Percentiles rank a stretch among this genome's conserved stretches.
phyloP scores from a whole-genome alignment of 2,329 filamentous ascomycete genomes.

The Hymenoscyphus albidus region DNA sequence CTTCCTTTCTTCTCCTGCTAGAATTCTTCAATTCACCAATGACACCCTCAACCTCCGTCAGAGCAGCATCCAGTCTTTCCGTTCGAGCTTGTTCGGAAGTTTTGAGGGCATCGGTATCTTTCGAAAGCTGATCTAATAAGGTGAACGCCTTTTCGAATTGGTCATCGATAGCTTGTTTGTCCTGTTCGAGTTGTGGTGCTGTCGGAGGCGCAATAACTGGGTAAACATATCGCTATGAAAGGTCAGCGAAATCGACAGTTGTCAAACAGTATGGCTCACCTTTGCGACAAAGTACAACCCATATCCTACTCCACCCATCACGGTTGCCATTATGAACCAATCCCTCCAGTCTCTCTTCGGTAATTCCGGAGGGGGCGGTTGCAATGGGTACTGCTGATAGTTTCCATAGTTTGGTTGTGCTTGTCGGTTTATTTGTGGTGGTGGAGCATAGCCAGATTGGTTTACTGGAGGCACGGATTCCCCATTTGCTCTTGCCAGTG shows the following conservation, averaged over 20 bases:
- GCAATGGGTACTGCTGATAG: slow-evolving; percentile 54
- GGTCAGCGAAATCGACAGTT: slow-evolving; percentile 24
- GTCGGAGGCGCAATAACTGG: slow-evolving; percentile 92
- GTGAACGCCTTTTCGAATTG: slow-evolving; percentile 90
- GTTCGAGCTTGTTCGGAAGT: slow-evolving; percentile 80
- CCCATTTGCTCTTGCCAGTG: slow-evolving; percentile 71
- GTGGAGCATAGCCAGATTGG: slow-evolving; percentile 40
- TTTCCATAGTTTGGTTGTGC: slow-evolving; percentile 45
- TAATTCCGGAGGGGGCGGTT: slow-evolving; percentile 52
- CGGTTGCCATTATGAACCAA: slow-evolving; percentile 99
- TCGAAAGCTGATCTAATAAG: slow-evolving; percentile 84
- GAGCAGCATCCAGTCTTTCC: slow-evolving; percentile 73
- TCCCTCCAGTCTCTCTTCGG: slow-evolving; percentile 93
- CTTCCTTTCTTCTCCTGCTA: slow-evolving; percentile 78
- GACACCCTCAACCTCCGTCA: slow-evolving; percentile 80
- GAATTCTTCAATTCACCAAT: slow-evolving; percentile 77
- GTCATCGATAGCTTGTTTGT: slow-evolving; percentile 89
- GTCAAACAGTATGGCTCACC: slow-evolving; percentile 44
- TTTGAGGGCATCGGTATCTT: slow-evolving; percentile 87
- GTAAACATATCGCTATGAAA: slow-evolving; percentile 73
- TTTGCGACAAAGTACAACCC: slow-evolving; percentile 85
- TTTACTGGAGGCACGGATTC: slow-evolving; percentile 44
- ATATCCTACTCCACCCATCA: slow-evolving; percentile 84
- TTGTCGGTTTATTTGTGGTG: slow-evolving; percentile 40
- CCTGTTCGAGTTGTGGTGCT: slow-evolving; percentile 86